phyloP scores from a whole-genome alignment of 2,329 filamentous ascomycete genomes.

The Byssochlamys sp. region DNA sequence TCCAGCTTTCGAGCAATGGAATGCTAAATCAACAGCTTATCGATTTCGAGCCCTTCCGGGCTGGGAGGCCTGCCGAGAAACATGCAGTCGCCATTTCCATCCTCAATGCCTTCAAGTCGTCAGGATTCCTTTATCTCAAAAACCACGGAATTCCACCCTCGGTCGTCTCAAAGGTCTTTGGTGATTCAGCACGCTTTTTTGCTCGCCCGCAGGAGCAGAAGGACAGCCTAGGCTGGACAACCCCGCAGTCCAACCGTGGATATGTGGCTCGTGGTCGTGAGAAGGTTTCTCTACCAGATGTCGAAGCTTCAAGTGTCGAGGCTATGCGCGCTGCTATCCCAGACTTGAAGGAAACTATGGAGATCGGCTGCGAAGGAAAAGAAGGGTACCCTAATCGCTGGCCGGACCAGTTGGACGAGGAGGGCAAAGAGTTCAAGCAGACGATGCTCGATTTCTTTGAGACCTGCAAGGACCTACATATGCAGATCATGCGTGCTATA shows the following conservation, averaged over 20 bases:
- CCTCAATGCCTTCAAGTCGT: slow-evolving; percentile 68
- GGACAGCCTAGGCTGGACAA: slow-evolving; percentile 59
- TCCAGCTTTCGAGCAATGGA: neutral
- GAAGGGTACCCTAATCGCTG: slow-evolving; percentile 64
- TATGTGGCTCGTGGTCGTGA: slow-evolving; percentile 63
- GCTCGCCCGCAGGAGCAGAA: slow-evolving; percentile 53
- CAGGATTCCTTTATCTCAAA: slow-evolving; percentile 81
- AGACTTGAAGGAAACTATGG: slow-evolving; percentile 50
- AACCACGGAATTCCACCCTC: slow-evolving; percentile 61
- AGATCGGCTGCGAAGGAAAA: slow-evolving; percentile 53
- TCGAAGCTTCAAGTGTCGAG: slow-evolving; percentile 49
- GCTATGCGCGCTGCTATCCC: slow-evolving; percentile 45
- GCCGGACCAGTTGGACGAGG: slow-evolving; percentile 50
- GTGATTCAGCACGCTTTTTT: slow-evolving; percentile 63
- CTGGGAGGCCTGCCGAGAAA: slow-evolving; percentile 52
- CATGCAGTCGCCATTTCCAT: slow-evolving; percentile 60
- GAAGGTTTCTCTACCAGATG: slow-evolving; percentile 52
- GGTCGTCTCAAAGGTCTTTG: slow-evolving; percentile 54
- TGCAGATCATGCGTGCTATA: slow-evolving; percentile 72
- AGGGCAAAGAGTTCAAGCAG: slow-evolving; percentile 54
- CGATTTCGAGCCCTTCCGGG: slow-evolving; percentile 65
- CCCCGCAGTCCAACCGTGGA: slow-evolving; percentile 62
- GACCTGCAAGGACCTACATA: slow-evolving; percentile 64
- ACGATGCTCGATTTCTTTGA: slow-evolving; percentile 66
- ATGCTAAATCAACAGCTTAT: slow-evolving; percentile 49